These are phyloP conservation scores for Talaromyces atroroseus DNA, from an alignment of 2,329 filamentous ascomycete species.

Conservation along the genomic window DNA sequence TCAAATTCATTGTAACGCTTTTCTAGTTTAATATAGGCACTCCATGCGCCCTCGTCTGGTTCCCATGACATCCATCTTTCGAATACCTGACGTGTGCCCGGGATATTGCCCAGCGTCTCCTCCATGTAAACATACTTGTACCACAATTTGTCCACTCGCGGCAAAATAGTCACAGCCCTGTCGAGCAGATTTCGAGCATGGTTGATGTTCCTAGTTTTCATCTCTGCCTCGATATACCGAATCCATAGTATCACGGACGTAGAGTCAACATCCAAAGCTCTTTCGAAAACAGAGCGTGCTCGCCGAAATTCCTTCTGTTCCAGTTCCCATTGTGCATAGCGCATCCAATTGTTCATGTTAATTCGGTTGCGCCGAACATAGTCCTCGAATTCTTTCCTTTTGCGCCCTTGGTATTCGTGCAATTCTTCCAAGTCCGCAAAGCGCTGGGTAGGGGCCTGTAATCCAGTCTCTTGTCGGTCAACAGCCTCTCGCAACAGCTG, in stretches of 20 bases:
- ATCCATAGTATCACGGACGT: slow-evolving; percentile 86
- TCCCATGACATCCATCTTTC: slow-evolving; percentile 99
- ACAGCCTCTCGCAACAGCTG: slow-evolving; percentile 96
- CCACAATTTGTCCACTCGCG: slow-evolving; percentile 92
- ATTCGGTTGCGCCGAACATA: slow-evolving; percentile 92
- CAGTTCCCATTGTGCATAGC: slow-evolving; percentile 94
- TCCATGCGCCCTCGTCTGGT: slow-evolving; percentile 92
- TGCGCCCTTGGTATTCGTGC: slow-evolving; percentile 93
- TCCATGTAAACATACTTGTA: slow-evolving; percentile 99
- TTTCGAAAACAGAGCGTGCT: slow-evolving; percentile 87
- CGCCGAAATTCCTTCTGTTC: slow-evolving; percentile 96
- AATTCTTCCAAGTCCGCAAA: slow-evolving; percentile 97
- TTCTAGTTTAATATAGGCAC: slow-evolving; percentile 93
- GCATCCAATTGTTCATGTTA: slow-evolving; percentile 98
- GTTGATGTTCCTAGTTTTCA: slow-evolving; percentile 93
- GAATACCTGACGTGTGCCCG: slow-evolving; percentile 87
- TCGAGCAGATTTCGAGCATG: slow-evolving; percentile 93
- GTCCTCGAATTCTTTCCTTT: slow-evolving; percentile 94
- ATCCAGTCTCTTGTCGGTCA: slow-evolving; percentile 81
- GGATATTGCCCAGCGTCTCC: slow-evolving; percentile 91
- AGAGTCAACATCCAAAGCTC: slow-evolving; percentile 84
- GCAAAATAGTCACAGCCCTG: slow-evolving; percentile 85
- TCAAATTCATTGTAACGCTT: slow-evolving; percentile 92
- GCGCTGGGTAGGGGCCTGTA: slow-evolving; percentile 87
- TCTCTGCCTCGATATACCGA: slow-evolving; percentile 90